These are phyloP conservation scores for Myxozyma lipomycoides DNA, from an alignment of 805 yeast species.

Conservation along the genomic window DNA sequence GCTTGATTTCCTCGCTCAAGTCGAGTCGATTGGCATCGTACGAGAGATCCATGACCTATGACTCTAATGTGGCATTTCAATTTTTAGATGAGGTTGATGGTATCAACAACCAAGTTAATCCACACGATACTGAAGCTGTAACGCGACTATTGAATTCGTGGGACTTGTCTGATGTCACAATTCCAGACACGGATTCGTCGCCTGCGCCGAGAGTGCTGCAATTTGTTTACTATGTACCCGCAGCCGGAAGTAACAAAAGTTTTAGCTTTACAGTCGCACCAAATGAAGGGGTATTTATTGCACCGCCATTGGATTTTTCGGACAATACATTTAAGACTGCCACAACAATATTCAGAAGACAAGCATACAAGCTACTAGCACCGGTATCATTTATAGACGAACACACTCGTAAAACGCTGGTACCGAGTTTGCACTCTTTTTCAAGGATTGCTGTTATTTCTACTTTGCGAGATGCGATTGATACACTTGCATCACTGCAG, in stretches of 20 bases:
- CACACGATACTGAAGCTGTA: conserved; percentile 1
- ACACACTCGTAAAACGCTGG: neutral
- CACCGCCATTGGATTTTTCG: conserved; percentile 23
- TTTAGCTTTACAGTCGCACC: conserved; percentile 55
- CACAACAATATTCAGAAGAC: conserved; percentile 68
- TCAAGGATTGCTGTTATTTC: conserved; percentile 55
- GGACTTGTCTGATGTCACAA: conserved; percentile 13
- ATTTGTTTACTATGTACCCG: conserved; percentile 15
- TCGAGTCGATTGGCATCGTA: conserved; percentile 6
- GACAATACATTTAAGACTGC: conserved; percentile 42
- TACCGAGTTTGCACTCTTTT: conserved; percentile 32
- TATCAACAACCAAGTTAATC: neutral
- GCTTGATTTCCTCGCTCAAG: neutral
- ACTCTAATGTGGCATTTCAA: conserved; percentile 18
- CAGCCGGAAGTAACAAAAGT: conserved; percentile 1
- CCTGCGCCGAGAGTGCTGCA: conserved; percentile 10
- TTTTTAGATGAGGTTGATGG: conserved; percentile 2
- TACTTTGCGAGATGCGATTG: conserved; percentile 59
- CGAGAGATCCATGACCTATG: conserved; percentile 9
- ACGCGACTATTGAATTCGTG: conserved; percentile 15
- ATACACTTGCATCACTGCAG: conserved; percentile 68
- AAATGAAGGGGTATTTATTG: conserved; percentile 76
- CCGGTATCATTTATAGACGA: conserved; percentile 47
- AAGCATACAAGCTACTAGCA: conserved; percentile 68
- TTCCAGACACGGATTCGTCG: neutral